Conservation (phyloP, 75 land plant genomes). For the Adiantum capillusveneris region DNA sequence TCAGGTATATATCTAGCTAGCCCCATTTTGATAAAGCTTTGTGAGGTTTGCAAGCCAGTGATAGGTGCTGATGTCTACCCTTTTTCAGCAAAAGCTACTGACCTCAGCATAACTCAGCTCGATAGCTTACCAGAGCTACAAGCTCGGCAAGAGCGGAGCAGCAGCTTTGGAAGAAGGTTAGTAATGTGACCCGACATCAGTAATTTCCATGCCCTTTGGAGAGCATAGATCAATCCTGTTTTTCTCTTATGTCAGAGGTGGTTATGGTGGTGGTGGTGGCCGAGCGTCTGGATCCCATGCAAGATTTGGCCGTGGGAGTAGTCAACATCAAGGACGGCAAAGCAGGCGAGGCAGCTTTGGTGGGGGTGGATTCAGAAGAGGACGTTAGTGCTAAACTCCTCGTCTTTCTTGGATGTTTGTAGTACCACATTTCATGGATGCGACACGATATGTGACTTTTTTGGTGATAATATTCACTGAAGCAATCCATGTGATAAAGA, state of each 20-base stretch:
- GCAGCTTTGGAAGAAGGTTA: conserved; percentile 14
- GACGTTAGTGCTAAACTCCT: too few species aligned
- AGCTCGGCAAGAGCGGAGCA: conserved; percentile 10
- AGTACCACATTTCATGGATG: too few species aligned
- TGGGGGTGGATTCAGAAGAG: too few species aligned
- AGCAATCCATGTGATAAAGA: too few species aligned
- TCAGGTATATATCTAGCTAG: conserved; percentile 39
- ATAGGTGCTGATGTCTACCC: too few species aligned
- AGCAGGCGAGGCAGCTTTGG: too few species aligned
- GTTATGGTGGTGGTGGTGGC: conserved; percentile 22
- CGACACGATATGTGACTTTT: too few species aligned
- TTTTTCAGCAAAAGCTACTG: not conserved
- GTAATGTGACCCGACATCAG: too few species aligned
- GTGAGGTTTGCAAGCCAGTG: not conserved
- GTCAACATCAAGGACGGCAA: too few species aligned
- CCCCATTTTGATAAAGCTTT: not conserved
- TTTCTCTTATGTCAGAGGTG: conserved; percentile 7
- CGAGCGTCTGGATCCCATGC: conserved; percentile 6
- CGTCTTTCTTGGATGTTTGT: too few species aligned
- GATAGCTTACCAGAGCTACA: conserved; percentile 24
- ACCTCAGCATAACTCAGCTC: conserved; percentile 12
- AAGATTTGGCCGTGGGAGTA: conserved; percentile 7
- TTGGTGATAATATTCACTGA: too few species aligned
- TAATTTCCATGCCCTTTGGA: too few species aligned
- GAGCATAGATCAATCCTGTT: not conserved